Evolutionary conservation across 2,329 filamentous ascomycete genomes (phyloP).

Genomic region (Phoma sp.): DNA sequence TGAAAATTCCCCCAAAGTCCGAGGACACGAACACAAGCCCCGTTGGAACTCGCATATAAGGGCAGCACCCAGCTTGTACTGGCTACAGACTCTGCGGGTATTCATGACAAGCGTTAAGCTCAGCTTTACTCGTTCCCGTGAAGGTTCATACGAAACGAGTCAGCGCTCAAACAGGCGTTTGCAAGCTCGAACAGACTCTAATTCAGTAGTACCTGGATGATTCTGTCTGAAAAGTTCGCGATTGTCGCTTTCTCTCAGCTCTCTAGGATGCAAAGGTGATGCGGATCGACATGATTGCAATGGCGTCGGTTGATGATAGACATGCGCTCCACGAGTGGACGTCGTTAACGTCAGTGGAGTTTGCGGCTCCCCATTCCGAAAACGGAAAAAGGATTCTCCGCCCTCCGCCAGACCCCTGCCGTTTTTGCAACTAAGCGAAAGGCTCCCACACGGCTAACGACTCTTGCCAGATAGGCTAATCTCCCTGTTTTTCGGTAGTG

Average conservation of each 20-base stretch:
- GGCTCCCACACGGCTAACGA: background rate
- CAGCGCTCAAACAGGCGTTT: slow-evolving; percentile 20
- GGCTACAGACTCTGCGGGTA: background rate
- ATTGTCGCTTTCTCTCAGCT: background rate
- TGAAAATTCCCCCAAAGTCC: slow-evolving; percentile 35
- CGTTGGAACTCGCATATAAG: slow-evolving; percentile 10
- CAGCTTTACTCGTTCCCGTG: slow-evolving; percentile 16
- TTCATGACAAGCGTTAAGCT: slow-evolving; percentile 6
- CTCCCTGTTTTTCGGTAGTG: background rate
- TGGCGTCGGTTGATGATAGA: slow-evolving; percentile 11
- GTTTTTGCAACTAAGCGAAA: slow-evolving; percentile 4
- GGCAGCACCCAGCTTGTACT: background rate
- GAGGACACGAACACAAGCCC: slow-evolving; percentile 21
- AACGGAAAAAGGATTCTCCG: slow-evolving; percentile 4
- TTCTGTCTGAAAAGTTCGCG: background rate
- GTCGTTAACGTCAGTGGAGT: slow-evolving; percentile 14
- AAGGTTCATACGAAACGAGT: slow-evolving; percentile 12
- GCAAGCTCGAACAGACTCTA: slow-evolving; percentile 1
- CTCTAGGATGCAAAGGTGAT: slow-evolving; percentile 4
- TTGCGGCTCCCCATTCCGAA: slow-evolving; percentile 15
- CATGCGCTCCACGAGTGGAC: background rate
- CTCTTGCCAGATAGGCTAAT: background rate
- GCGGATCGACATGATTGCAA: slow-evolving; percentile 9
- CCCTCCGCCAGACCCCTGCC: background rate
- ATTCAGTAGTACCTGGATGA: background rate